phyloP scores from a whole-genome alignment of 176 grass and related monocot genomes.

The Oryza glaberrima region DNA sequence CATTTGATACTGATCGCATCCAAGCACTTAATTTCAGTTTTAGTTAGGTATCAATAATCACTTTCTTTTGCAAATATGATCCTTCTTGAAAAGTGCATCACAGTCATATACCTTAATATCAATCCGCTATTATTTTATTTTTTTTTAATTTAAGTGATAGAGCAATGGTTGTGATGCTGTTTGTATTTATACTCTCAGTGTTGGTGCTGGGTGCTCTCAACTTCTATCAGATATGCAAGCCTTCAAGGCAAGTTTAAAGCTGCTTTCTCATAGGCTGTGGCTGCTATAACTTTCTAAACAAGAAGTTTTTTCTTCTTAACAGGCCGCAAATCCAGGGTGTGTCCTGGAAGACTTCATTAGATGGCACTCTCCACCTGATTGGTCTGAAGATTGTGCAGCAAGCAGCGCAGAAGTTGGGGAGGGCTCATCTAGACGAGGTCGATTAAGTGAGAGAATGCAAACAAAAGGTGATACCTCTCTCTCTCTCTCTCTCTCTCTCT shows the following conservation, averaged over 20 bases:
- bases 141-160: slow-evolving; percentile 17
- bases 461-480: slow-evolving; percentile 69
- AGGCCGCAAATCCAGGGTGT: slow-evolving; percentile 99
- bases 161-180: slow-evolving; percentile 40
- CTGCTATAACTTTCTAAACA: slow-evolving; percentile 39
- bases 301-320: slow-evolving; percentile 14
- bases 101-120: slow-evolving; percentile 10
- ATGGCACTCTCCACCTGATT: slow-evolving; percentile 98
- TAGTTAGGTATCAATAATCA: slow-evolving; percentile 1
- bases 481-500: slow-evolving; percentile 20
- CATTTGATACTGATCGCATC: slow-evolving; percentile 2
- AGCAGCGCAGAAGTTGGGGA: slow-evolving; percentile 52
- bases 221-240: slow-evolving; percentile 99
- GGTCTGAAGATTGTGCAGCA: slow-evolving; percentile 68
- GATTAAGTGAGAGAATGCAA: slow-evolving; percentile 89
- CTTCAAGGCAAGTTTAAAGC: slow-evolving; percentile 85
- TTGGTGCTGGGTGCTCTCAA: slow-evolving; percentile 97
- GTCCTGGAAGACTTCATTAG: slow-evolving; percentile 94
- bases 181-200: slow-evolving; percentile 60
- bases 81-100: background rate
- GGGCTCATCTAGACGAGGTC: slow-evolving; percentile 83
- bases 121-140: background rate
- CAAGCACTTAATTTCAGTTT: background rate
- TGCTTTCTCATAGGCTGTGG: slow-evolving; percentile 12
- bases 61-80: slow-evolving; percentile 13